A percentile compares a stretch with the other conserved stretches of the same genome.
Evolutionary conservation across 2,329 filamentous ascomycete genomes (phyloP).

Genomic region (Didymella keratinophila): DNA sequence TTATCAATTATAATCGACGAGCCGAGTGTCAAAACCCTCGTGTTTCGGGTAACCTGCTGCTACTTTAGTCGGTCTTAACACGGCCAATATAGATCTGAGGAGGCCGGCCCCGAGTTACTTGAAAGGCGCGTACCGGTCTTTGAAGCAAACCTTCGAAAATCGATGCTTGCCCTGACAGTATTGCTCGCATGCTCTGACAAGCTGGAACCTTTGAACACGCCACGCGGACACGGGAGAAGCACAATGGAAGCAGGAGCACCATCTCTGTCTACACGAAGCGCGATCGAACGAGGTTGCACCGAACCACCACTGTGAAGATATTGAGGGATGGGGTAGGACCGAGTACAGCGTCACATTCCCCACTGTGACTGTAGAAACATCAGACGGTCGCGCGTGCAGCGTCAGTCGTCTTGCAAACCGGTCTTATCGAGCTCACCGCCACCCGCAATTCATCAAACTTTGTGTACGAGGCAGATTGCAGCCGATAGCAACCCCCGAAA

Average conservation of each 20-base stretch:
- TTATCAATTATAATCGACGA: neutral
- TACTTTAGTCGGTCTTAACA: conserved; percentile 13
- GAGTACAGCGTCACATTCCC: neutral
- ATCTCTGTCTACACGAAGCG: too few species aligned
- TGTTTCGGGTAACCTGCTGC: conserved; percentile 20
- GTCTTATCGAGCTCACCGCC: neutral
- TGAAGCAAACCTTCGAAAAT: conserved; percentile 8
- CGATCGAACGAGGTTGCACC: neutral
- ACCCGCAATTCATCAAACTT: neutral
- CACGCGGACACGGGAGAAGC: conserved; percentile 1
- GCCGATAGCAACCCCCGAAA: neutral
- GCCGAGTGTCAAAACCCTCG: conserved; percentile 5
- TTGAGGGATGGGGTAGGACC: neutral
- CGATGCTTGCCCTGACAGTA: conserved; percentile 10
- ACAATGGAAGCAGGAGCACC: conserved; percentile 2
- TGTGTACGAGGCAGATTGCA: neutral
- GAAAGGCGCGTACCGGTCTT: conserved; percentile 8
- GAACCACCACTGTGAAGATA: neutral
- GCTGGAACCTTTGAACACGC: conserved; percentile 4
- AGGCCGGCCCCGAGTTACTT: conserved; percentile 1
- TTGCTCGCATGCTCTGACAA: conserved; percentile 11
- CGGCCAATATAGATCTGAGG: conserved; percentile 14
- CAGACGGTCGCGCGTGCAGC: neutral
- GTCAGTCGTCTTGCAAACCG: neutral
- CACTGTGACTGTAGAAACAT: neutral